phyloP scores from a whole-genome alignment of 2,329 filamentous ascomycete species.

The Alternaria gaisen region DNA sequence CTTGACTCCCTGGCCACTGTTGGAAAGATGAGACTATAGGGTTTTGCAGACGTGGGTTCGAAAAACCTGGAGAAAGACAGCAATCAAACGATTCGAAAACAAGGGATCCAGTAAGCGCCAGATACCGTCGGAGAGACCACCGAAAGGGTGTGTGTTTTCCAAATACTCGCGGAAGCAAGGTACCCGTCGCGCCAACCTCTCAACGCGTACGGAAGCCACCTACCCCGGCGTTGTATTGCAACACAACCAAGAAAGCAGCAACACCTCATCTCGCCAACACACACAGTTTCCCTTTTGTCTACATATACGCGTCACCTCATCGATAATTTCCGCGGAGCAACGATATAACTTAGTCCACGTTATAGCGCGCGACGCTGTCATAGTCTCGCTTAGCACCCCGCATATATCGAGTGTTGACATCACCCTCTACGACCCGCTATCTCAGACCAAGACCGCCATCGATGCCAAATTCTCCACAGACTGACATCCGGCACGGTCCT shows the following conservation, averaged over 20 bases:
- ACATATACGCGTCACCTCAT: slow-evolving; percentile 3
- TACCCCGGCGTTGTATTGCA: slow-evolving; percentile 18
- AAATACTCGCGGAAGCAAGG: not conserved
- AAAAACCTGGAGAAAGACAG: too few species aligned
- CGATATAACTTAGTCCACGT: slow-evolving; percentile 21
- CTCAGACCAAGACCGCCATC: slow-evolving; percentile 2
- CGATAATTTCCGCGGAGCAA: not conserved
- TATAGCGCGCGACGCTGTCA: slow-evolving; percentile 1
- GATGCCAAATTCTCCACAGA: slow-evolving; percentile 4
- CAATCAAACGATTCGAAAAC: not conserved
- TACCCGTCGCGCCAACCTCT: not conserved
- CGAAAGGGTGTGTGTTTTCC: not conserved
- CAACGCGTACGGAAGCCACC: not conserved
- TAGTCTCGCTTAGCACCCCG: slow-evolving; percentile 22
- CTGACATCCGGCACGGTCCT: slow-evolving; percentile 19
- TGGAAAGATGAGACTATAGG: too few species aligned
- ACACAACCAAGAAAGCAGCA: not conserved
- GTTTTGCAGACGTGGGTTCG: too few species aligned
- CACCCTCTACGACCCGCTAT: slow-evolving; percentile 13
- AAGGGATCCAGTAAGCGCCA: not conserved
- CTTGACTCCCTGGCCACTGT: too few species aligned
- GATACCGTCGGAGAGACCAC: not conserved
- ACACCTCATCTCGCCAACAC: slow-evolving; percentile 2
- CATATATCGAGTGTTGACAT: slow-evolving; percentile 24
- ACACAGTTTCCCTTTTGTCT: not conserved